Evolutionary conservation across 2,329 filamentous ascomycete species (phyloP).

Genomic region (Talaromyces sp.): DNA sequence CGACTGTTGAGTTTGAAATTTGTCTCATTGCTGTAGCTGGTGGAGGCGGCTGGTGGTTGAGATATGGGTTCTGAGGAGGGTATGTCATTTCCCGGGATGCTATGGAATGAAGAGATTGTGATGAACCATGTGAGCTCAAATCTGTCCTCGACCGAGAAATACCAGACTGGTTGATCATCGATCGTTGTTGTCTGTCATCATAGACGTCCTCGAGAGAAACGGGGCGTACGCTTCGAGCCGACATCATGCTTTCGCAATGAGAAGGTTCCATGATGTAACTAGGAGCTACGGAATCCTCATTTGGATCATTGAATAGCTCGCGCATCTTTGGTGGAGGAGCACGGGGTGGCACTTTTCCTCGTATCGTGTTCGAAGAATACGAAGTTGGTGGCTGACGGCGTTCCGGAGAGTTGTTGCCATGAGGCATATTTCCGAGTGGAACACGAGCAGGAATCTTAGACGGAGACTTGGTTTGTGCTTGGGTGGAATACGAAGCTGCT

Average conservation of each 20-base stretch:
- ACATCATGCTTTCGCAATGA: conserved; percentile 52
- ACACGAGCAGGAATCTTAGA: conserved; percentile 49
- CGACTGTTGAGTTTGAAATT: conserved; percentile 62
- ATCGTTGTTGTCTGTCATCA: conserved; percentile 59
- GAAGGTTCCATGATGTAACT: conserved; percentile 37
- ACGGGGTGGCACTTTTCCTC: conserved; percentile 48
- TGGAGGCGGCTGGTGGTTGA: conserved; percentile 25
- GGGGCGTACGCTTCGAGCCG: conserved; percentile 53
- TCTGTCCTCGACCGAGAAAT: conserved; percentile 36
- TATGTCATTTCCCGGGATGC: conserved; percentile 34
- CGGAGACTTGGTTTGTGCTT: conserved; percentile 36
- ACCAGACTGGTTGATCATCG: conserved; percentile 45
- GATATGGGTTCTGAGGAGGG: conserved; percentile 35
- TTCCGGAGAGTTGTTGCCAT: conserved; percentile 73
- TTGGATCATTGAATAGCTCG: conserved; percentile 63
- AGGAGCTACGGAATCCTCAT: conserved; percentile 28
- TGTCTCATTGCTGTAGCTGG: conserved; percentile 56
- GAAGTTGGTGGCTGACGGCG: conserved; percentile 51
- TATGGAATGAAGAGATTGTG: conserved; percentile 42
- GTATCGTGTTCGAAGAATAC: conserved; percentile 42
- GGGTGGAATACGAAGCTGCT: conserved; percentile 1
- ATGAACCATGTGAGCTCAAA: conserved; percentile 39
- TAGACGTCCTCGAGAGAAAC: conserved; percentile 79
- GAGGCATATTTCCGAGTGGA: conserved; percentile 45
- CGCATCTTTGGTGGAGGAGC: conserved; percentile 84